These are phyloP conservation scores for Erysimum pusillum DNA, from an alignment of 441 rosid genomes.

Conservation along the genomic window DNA sequence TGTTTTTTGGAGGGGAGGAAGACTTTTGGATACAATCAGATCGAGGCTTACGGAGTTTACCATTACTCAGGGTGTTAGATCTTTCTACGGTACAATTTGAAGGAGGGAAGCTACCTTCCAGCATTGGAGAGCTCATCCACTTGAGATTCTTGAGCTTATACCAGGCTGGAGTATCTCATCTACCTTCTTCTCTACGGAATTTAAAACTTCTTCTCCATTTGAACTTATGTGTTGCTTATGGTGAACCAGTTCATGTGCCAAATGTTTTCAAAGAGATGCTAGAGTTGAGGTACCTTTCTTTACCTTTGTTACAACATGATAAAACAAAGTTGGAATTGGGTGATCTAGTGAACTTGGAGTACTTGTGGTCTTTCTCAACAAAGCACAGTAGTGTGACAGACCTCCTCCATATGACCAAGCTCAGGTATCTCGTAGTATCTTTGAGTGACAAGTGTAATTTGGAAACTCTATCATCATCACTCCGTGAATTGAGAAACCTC, in stretches of 20 bases:
- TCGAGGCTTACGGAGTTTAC: neutral
- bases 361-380: neutral
- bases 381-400: neutral
- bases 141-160: neutral
- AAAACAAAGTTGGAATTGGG: neutral
- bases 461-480: neutral
- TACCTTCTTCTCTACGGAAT: neutral
- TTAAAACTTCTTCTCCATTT: neutral
- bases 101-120: neutral
- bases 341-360: neutral
- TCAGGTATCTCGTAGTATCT: rapidly evolving
- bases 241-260: neutral
- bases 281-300: neutral
- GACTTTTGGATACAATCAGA: neutral
- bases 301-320: neutral
- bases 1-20: neutral
- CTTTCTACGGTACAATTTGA: neutral
- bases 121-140: neutral
- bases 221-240: neutral
- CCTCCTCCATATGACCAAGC: neutral
- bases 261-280: neutral
- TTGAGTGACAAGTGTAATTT: neutral
- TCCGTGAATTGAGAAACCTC: neutral
- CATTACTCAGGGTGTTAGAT: neutral
- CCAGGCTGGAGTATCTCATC: neutral